These are phyloP conservation scores for Clarireedia paspali DNA, from an alignment of 2,329 filamentous ascomycete species.

Conservation along the genomic window DNA sequence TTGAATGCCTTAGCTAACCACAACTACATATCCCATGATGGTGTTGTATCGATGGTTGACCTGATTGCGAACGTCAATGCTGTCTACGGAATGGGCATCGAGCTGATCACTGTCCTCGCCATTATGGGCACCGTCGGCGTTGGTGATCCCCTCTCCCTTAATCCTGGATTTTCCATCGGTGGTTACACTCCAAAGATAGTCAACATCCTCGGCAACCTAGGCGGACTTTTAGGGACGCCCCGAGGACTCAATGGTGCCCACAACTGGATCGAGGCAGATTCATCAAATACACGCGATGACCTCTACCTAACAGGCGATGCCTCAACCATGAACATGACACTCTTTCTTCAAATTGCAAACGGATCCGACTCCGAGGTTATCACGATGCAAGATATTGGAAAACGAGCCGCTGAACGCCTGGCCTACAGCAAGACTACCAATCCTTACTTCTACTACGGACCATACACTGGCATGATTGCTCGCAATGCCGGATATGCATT, in stretches of 20 bases:
- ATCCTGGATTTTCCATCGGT: neutral
- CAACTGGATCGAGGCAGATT: conserved; percentile 45
- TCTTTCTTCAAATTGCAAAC: conserved; percentile 30
- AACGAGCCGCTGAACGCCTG: no score
- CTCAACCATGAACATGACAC: conserved; percentile 26
- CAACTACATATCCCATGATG: conserved; percentile 33
- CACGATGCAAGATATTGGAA: no score
- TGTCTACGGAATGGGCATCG: conserved; percentile 3
- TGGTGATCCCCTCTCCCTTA: neutral
- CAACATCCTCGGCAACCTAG: conserved; percentile 19
- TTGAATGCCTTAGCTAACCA: conserved; percentile 36
- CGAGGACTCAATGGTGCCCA: conserved; percentile 41
- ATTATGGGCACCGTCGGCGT: neutral
- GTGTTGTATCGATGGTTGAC: conserved; percentile 22
- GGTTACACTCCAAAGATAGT: neutral
- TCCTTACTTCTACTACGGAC: conserved; percentile 42
- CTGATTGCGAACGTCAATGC: conserved; percentile 26
- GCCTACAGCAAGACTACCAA: conserved; percentile 36
- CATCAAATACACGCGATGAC: conserved; percentile 42
- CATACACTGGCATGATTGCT: neutral
- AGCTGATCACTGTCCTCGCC: neutral
- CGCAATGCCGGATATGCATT: conserved; percentile 2
- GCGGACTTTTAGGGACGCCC: conserved; percentile 29
- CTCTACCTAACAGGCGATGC: conserved; percentile 24
- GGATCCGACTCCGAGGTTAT: conserved; percentile 34